Evolutionary conservation across 1,139 yeast genomes (phyloP), one percentile per base, ranked within the genome.

Genomic region (Suhomyces maxii): DNA sequence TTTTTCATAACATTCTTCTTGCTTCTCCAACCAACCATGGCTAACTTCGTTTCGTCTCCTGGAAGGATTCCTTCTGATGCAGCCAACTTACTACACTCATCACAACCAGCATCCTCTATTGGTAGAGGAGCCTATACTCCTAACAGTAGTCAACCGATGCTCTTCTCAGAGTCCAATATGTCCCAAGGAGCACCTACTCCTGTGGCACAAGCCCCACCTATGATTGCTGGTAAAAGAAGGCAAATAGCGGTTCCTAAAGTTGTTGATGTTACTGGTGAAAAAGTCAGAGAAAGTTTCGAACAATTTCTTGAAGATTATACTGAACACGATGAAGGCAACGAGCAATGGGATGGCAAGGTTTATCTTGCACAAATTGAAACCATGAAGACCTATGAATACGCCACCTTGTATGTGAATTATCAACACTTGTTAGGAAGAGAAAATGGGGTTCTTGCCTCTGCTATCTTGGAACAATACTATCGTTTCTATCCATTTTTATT

Each of bases 251-350:
- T 91, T 43, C 91, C 96, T 34, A 89, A 87, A 63, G 97, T 93
- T 30, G 82, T 82, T 18, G 99, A 93, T 71, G 82, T 85, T 37
- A 90, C 97, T 6, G 97, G 97, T 51, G 97, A 91, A 62, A 89
- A 89, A 57, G 97, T 93, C 12, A 79, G 95, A 44, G 96, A 90
- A 63, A 84, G 95, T 28, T 93, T 93, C 64, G 97, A 90, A 63
- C 82, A 79, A 55, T 93, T 56, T 62, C 69, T 93, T 51, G 89
- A 86, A 62, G 86, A 82, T 39, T 89, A 74, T 58, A 69, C 67
- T 8, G 63, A 69, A 11, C 65, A 62, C 23, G 68, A 64, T 26
- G 57, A 58, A 18, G 67, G 67, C 28, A 72, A 71, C 44, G 65
- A 69, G 37, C 66, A 67, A 41, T 77, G 71, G 65, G 69, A 68